Base-by-base conservation (phyloP, 2,329 filamentous ascomycete genomes). In the Microdochium bolleyi region DNA sequence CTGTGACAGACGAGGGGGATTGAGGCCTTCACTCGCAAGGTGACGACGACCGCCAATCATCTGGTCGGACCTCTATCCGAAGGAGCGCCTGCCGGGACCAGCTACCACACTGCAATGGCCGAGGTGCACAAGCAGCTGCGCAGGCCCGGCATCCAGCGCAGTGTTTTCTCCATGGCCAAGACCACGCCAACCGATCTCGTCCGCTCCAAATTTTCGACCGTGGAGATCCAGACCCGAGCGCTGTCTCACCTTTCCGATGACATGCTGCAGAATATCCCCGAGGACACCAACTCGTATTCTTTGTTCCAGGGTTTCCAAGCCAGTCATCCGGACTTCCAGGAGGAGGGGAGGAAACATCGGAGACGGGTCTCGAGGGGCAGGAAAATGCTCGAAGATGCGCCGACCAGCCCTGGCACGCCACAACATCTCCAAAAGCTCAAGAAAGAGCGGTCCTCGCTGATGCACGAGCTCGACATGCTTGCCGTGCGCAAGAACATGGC, bases 301-400 rank as follows among this genome's bases (percentile, higher is more conserved):
- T 78, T 99, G 48, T 97, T 99, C 69, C 89, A 99, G 69, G 94
- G 94, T 59, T 99, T 99, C 70, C 86, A 95, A 72, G 94, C 92
- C 49, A 92, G 85, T 57, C 78, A 96, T 56, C 92, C 92, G 2
- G 82, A 85, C 57, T 70, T 82, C 57, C 77, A 76, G 4, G 88
- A 94, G 16, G 82, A 86, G 57, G 82, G 80, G 59, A 85, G 86
- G 66, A 88, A 86, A 67, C 81, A 83, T 60, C 82, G 85, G 51
- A 81, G 88, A 60, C 83, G 84, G 56, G 80, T 83, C 44, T 89
- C 89, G 8, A 82, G 88, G 58, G 85, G 86, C 2, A 83, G 90
- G 64, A 92, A 91, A 66, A 69, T 95, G 61, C 72, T 96, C 27
- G 79, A 83, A 44, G 85, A 89, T 54, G 77, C 79, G 49, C 77